Conservation (phyloP, 805 yeast species). For the Starmera amethionina region DNA sequence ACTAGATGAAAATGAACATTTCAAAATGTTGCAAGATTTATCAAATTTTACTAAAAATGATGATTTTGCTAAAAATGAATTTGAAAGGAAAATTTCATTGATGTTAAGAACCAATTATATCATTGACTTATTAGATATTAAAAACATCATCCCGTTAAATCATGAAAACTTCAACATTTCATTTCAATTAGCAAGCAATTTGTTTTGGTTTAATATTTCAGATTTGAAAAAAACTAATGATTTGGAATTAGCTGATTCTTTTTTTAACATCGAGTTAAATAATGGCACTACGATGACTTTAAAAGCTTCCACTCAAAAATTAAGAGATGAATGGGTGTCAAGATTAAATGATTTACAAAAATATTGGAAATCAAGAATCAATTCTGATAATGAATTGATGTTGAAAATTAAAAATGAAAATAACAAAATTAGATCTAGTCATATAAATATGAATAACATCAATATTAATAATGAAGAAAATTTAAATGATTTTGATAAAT, state of each 20-base stretch:
- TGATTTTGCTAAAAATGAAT: constrained; percentile 49
- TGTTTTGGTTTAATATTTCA: constrained; percentile 18
- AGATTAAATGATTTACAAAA: constrained; percentile 31
- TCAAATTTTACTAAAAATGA: constrained; percentile 39
- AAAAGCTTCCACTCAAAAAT: constrained; percentile 39
- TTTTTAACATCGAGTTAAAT: constrained; percentile 40
- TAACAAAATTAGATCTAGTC: constrained; percentile 14
- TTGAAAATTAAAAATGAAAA: constrained; percentile 34
- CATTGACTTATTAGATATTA: constrained; percentile 47
- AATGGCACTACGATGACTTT: constrained; percentile 39
- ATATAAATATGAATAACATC: constrained; percentile 42
- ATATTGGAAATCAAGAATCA: constrained; percentile 51
- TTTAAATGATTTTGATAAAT: constrained; percentile 15
- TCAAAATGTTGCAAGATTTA: constrained; percentile 46
- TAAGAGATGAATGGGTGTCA: constrained; percentile 60
- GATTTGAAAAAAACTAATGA: constrained; percentile 13
- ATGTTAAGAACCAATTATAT: constrained; percentile 50
- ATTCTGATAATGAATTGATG: constrained; percentile 29
- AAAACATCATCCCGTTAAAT: constrained; percentile 26
- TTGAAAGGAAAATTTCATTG: constrained; percentile 48
- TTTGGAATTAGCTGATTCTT: constrained; percentile 30
- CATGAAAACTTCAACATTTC: constrained; percentile 13
- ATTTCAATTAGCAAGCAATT: constrained; percentile 20
- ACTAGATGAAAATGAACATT: constrained; percentile 37
- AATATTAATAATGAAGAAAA: constrained; percentile 36